A percentile compares a stretch with the other conserved stretches of the same genome.
These are phyloP conservation scores for Dillenia turbinata DNA, from an alignment of 164 flowering plant species.

Conservation along the genomic window DNA sequence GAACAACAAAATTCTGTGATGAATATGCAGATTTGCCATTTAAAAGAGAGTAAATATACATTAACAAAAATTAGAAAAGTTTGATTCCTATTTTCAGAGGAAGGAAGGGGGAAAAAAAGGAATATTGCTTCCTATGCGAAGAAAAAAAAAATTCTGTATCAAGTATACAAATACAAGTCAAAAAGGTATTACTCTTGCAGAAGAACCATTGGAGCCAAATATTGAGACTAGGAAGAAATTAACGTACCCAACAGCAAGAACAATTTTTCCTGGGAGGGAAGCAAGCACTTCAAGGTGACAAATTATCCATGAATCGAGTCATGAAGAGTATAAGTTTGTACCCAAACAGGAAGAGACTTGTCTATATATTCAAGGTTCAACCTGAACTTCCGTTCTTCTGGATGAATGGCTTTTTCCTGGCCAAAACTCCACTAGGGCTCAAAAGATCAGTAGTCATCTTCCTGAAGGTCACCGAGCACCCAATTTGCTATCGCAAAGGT, in stretches of 20 bases:
- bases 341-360: conserved; percentile 7
- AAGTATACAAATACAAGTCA: conserved; percentile 20
- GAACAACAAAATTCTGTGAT: too few relatives aligned
- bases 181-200: conserved; percentile 8
- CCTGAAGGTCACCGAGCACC: conserved; percentile 77
- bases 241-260: not conserved
- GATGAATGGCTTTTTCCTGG: conserved; percentile 35
- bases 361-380: conserved; percentile 76
- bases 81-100: too few relatives aligned
- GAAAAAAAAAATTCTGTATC: conserved; percentile 9
- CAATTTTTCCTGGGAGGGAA: not conserved
- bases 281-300: conserved; percentile 10
- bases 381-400: conserved; percentile 80
- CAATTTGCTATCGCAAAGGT: conserved; percentile 56
- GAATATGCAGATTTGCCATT: too few relatives aligned
- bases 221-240: too few relatives aligned
- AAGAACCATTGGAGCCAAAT: conserved; percentile 6
- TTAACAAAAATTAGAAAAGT: too few relatives aligned
- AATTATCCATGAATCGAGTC: conserved; percentile 6
- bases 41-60: too few relatives aligned
- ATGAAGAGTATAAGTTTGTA: conserved; percentile 9
- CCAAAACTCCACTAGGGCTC: conserved; percentile 30
- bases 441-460: conserved; percentile 81
- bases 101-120: not conserved
- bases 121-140: too few relatives aligned